Percentiles rank a stretch among this genome's conserved stretches.
Evolutionary conservation across 352 stramenopile genomes (phyloP).

Genomic region (Globisporangium cederbergense): DNA sequence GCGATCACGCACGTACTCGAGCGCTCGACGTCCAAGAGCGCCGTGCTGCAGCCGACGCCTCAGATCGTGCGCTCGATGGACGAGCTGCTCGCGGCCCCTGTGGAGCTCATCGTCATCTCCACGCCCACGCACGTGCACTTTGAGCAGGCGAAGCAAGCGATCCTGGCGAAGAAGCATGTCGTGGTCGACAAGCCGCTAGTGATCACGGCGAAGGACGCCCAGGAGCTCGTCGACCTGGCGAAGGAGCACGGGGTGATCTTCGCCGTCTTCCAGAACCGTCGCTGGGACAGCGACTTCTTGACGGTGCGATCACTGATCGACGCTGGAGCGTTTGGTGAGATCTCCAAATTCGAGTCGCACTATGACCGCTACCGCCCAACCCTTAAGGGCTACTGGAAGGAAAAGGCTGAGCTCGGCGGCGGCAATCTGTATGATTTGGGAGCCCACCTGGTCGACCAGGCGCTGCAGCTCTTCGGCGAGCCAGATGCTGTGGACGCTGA

Average conservation of each 20-base stretch:
- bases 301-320: constrained; percentile 51
- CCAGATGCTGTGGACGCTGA: constrained; percentile 46
- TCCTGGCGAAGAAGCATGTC: constrained; percentile 71
- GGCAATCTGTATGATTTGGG: constrained; percentile 74
- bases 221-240: constrained; percentile 48
- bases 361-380: constrained; percentile 64
- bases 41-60: constrained; percentile 34
- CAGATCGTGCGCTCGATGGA: constrained; percentile 72
- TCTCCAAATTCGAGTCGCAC: constrained; percentile 57
- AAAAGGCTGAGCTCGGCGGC: constrained; percentile 48
- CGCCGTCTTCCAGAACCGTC: constrained; percentile 76
- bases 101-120: constrained; percentile 71
- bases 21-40: constrained; percentile 64
- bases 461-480: constrained; percentile 58
- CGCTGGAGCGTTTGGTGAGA: constrained; percentile 40
- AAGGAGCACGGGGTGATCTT: constrained; percentile 54
- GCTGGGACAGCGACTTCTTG: constrained; percentile 75
- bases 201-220: constrained; percentile 45
- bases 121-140: constrained; percentile 76
- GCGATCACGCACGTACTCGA: constrained; percentile 77
- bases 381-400: constrained; percentile 82
- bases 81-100: constrained; percentile 49
- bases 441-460: constrained; percentile 64
- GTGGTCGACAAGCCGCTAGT: constrained; percentile 77
- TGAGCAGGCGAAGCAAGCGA: constrained; percentile 63